phyloP scores from a whole-genome alignment of 2,329 filamentous ascomycete genomes.

The Camptophora hylomeconis region DNA sequence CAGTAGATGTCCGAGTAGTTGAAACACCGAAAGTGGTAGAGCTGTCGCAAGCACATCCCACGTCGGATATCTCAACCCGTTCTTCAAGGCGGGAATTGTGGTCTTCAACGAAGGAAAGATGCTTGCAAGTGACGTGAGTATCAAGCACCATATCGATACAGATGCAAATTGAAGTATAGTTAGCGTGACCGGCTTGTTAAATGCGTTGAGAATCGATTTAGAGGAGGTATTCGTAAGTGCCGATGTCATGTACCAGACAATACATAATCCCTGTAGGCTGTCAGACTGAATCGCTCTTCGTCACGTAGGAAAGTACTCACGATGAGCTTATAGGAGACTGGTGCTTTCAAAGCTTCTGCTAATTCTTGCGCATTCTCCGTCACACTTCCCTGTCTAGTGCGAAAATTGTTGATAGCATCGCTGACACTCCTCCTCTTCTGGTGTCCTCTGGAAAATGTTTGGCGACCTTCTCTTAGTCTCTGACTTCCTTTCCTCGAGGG shows the following conservation, averaged over 20 bases:
- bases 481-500: constrained; percentile 44
- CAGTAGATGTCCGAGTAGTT: constrained; percentile 84
- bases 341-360: constrained; percentile 78
- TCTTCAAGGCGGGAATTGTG: constrained; percentile 63
- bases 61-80: constrained; percentile 71
- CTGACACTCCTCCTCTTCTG: constrained; percentile 72
- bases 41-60: constrained; percentile 74
- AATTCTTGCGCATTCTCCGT: constrained; percentile 90
- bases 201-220: constrained; percentile 87
- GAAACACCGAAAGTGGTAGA: constrained; percentile 82
- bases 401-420: constrained; percentile 75
- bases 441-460: constrained; percentile 33
- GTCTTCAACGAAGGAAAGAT: constrained; percentile 58
- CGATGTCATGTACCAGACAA: constrained; percentile 89
- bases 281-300: constrained; percentile 11
- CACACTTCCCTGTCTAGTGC: constrained; percentile 69
- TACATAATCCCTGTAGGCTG: constrained; percentile 58
- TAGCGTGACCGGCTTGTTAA: constrained; percentile 80
- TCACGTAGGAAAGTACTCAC: constrained; percentile 38
- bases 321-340: constrained; percentile 75
- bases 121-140: constrained; percentile 63
- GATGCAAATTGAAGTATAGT: constrained; percentile 90
- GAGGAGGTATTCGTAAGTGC: constrained; percentile 95
- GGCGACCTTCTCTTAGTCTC: constrained; percentile 10
- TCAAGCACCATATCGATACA: constrained; percentile 74